These are phyloP conservation scores for Phaeosphaeriaceae sp. DNA, from an alignment of 2,329 filamentous ascomycete genomes.

Conservation along the genomic window DNA sequence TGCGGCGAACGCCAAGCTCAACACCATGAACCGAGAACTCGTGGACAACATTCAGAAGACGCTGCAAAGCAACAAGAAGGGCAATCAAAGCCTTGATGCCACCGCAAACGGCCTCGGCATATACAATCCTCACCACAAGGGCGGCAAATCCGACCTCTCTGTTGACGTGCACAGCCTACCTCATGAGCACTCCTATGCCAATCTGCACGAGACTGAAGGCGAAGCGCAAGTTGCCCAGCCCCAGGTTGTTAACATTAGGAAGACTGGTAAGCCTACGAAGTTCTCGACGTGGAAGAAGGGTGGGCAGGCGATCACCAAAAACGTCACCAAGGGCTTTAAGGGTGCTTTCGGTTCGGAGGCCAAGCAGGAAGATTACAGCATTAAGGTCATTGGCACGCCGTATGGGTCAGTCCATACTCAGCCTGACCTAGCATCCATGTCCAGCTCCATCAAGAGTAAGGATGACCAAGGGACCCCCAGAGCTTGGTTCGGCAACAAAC, in stretches of 20 bases:
- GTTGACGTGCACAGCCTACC: constrained; percentile 51
- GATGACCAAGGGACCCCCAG: constrained; percentile 34
- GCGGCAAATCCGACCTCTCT: constrained; percentile 48
- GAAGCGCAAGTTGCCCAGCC: constrained; percentile 73
- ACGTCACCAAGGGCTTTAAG: constrained; percentile 92
- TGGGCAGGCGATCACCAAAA: constrained; percentile 90
- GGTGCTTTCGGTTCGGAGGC: constrained; percentile 76
- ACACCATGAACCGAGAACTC: constrained; percentile 93
- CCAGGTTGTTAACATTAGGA: constrained; percentile 94
- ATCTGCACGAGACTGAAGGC: constrained; percentile 68
- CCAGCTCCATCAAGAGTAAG: constrained; percentile 38
- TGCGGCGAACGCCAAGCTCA: constrained; percentile 91
- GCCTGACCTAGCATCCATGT: constrained; percentile 39
- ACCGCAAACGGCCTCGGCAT: constrained; percentile 69
- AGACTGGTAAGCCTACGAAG: constrained; percentile 86
- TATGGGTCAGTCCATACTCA: constrained; percentile 47
- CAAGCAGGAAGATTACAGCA: constrained; percentile 64
- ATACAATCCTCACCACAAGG: constrained; percentile 54
- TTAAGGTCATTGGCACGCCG: constrained; percentile 57
- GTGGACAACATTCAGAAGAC: constrained; percentile 93
- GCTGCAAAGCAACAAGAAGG: constrained; percentile 76
- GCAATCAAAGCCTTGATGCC: constrained; percentile 57
- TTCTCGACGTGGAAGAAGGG: constrained; percentile 99
- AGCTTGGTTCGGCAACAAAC: constrained; percentile 45
- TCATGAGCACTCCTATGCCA: constrained; percentile 50